Evolutionary conservation across 2,329 filamentous ascomycete species (phyloP).

Genomic region (Neofusicoccum sp.): DNA sequence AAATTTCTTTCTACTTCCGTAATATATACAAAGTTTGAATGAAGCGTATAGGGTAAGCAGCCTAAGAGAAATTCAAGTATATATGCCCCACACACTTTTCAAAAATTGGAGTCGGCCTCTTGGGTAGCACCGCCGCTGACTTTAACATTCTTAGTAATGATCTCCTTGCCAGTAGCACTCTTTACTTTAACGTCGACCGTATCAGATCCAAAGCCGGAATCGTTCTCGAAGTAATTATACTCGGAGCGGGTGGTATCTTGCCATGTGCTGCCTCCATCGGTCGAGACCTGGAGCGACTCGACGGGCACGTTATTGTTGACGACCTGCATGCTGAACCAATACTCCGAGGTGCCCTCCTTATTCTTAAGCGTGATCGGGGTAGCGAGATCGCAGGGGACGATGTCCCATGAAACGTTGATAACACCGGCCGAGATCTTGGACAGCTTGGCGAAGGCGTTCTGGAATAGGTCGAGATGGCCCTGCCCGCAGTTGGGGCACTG

Average conservation of each 20-base stretch:
- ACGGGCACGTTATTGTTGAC: slow-evolving; percentile 61
- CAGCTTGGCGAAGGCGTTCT: slow-evolving; percentile 50
- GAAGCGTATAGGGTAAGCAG: no score
- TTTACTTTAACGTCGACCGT: slow-evolving; percentile 58
- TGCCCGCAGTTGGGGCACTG: slow-evolving; percentile 55
- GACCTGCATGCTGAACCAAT: slow-evolving; percentile 64
- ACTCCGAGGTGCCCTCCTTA: slow-evolving; percentile 51
- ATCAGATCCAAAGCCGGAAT: slow-evolving; percentile 54
- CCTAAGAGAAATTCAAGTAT: no score
- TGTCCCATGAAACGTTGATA: slow-evolving; percentile 51
- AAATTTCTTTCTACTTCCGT: no score
- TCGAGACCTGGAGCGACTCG: slow-evolving; percentile 58
- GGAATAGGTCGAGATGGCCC: slow-evolving; percentile 58
- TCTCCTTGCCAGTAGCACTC: slow-evolving; percentile 49
- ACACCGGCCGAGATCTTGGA: slow-evolving; percentile 46
- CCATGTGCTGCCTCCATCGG: slow-evolving; percentile 60
- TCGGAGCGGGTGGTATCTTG: slow-evolving; percentile 51
- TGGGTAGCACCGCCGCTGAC: slow-evolving; percentile 35
- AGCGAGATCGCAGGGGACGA: slow-evolving; percentile 53
- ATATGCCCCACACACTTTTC: no score
- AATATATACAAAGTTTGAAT: no score
- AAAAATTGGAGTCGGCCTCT: slow-evolving; percentile 35
- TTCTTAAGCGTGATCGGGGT: slow-evolving; percentile 52
- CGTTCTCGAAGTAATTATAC: slow-evolving; percentile 61
- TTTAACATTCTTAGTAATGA: slow-evolving; percentile 53